Evolutionary conservation across 768 basidiomycete genomes (phyloP).

Genomic region (Termitomyces sp.): DNA sequence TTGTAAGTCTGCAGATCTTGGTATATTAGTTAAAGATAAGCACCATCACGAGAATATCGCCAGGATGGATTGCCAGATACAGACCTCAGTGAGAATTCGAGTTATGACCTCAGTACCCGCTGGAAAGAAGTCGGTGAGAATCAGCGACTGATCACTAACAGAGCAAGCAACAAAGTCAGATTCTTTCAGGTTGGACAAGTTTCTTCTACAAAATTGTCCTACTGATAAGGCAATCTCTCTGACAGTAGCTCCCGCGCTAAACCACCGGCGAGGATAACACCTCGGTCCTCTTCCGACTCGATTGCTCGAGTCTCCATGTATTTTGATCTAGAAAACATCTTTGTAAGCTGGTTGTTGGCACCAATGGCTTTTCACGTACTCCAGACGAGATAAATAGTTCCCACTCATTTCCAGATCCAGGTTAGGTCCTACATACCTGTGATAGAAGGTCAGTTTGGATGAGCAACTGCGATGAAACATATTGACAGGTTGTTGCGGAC

Average conservation of each 20-base stretch:
- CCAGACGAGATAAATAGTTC: conserved; percentile 43
- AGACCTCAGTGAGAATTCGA: neutral
- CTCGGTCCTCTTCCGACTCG: conserved; percentile 26
- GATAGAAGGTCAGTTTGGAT: neutral
- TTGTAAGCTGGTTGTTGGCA: neutral
- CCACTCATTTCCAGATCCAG: conserved; percentile 40
- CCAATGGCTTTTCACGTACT: conserved; percentile 24
- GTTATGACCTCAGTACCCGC: no score
- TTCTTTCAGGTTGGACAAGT: neutral
- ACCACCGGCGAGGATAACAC: conserved; percentile 26
- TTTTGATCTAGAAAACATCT: conserved; percentile 14
- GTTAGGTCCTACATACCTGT: conserved; percentile 40
- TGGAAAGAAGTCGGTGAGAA: no score
- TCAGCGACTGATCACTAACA: neutral
- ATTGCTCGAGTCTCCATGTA: conserved; percentile 14
- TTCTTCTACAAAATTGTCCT: neutral
- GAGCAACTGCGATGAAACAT: neutral
- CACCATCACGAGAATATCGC: conserved; percentile 11
- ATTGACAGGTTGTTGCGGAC: conserved; percentile 42
- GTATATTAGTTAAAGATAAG: neutral
- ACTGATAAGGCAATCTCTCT: neutral
- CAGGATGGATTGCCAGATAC: conserved; percentile 3
- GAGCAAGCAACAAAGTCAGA: neutral
- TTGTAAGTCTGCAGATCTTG: conserved; percentile 6
- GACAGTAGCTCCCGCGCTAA: conserved; percentile 27